Percentiles rank a stretch among this genome's conserved stretches.
Conservation (phyloP, 257 asterid species). For the Nicotiana knightiana region DNA sequence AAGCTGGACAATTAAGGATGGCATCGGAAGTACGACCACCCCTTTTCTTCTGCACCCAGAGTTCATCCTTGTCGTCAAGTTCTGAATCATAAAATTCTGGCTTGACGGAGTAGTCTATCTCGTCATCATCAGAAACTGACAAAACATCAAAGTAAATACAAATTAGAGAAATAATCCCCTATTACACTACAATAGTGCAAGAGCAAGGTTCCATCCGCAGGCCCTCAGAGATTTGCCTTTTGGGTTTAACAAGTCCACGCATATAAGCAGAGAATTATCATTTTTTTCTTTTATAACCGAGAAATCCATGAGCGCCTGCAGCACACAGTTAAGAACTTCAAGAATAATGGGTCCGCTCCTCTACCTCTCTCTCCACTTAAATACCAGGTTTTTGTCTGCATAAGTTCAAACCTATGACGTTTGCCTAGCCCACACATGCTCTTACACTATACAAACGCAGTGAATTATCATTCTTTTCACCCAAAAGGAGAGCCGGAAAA, state of each 20-base stretch:
- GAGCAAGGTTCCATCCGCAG: background rate
- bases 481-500: background rate
- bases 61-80: constrained; percentile 64
- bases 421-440: no score
- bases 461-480: background rate
- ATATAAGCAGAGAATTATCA: no score
- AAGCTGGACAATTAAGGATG: constrained; percentile 92
- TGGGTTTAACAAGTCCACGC: background rate
- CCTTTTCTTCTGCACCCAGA: constrained; percentile 69
- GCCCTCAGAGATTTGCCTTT: background rate
- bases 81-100: constrained; percentile 78
- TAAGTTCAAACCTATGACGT: no score
- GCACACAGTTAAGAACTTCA: no score
- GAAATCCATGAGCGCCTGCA: no score
- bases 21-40: constrained; percentile 70
- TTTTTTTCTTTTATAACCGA: no score
- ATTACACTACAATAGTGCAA: background rate
- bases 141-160: background rate
- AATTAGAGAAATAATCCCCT: background rate
- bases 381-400: no score
- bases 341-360: no score
- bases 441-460: background rate
- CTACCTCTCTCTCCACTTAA: no score
- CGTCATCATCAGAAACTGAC: constrained; percentile 84
- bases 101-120: constrained; percentile 71